A percentile compares a stretch with the other conserved stretches of the same genome.
Evolutionary conservation across 2,329 filamentous ascomycete species (phyloP).

Genomic region (Arthrobotrys musiformis): DNA sequence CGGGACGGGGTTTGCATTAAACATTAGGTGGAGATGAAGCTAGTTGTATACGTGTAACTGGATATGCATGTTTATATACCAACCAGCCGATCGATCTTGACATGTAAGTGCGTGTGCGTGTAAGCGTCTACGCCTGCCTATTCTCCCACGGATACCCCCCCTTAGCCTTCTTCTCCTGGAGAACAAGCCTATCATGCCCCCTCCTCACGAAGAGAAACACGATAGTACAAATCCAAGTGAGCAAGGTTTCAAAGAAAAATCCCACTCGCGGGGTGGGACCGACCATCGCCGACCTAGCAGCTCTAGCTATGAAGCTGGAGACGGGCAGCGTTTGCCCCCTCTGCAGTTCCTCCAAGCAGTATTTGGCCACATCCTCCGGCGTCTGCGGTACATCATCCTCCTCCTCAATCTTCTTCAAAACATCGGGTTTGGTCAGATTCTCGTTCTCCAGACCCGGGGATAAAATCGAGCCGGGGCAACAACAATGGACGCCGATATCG

Average conservation of each 20-base stretch:
- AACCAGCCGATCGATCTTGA: background rate
- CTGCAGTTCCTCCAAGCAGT: slow-evolving; percentile 79
- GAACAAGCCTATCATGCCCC: slow-evolving; percentile 71
- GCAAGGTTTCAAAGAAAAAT: slow-evolving; percentile 69
- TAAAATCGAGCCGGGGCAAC: slow-evolving; percentile 85
- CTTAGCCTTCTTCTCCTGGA: slow-evolving; percentile 69
- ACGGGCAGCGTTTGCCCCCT: slow-evolving; percentile 82
- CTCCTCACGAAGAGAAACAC: slow-evolving; percentile 71
- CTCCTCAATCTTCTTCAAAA: slow-evolving; percentile 83
- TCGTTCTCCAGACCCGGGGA: slow-evolving; percentile 80
- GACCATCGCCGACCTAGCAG: slow-evolving; percentile 74
- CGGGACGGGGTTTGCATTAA: slow-evolving; percentile 16
- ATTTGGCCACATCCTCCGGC: slow-evolving; percentile 72
- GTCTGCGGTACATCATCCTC: slow-evolving; percentile 74
- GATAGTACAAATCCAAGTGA: slow-evolving; percentile 68
- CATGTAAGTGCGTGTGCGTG: too few relatives aligned
- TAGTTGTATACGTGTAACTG: too few relatives aligned
- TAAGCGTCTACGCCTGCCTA: background rate
- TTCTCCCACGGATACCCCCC: slow-evolving; percentile 64
- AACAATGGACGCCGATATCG: slow-evolving; percentile 72
- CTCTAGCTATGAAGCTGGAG: slow-evolving; percentile 75
- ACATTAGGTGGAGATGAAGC: background rate
- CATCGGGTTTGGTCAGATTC: slow-evolving; percentile 79
- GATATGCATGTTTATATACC: background rate
- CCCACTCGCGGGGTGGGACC: slow-evolving; percentile 69